Percentiles rank a stretch among this genome's conserved stretches.
Conservation (phyloP, 305 asterid species). For the Euphrasia arctica region DNA sequence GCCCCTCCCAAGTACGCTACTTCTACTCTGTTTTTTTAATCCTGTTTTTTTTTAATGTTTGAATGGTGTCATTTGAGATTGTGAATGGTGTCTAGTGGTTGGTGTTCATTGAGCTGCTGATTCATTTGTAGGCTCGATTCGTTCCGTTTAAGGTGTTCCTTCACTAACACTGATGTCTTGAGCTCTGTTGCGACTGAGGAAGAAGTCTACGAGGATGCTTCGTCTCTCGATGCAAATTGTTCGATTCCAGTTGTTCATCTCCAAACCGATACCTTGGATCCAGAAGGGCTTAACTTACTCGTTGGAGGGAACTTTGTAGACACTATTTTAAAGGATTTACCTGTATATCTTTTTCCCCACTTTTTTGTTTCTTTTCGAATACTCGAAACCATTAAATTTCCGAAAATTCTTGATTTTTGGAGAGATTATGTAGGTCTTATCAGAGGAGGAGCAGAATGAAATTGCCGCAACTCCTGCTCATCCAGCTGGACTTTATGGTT, state of each 20-base stretch:
- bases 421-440: conserved; percentile 56
- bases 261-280: conserved; percentile 61
- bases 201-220: conserved; percentile 45
- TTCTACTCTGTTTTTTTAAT: conserved; percentile 2
- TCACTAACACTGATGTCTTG: conserved; percentile 57
- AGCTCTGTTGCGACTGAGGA: conserved; percentile 42
- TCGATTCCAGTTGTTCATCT: conserved; percentile 59
- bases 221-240: conserved; percentile 48
- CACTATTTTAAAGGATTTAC: conserved; percentile 76
- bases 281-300: conserved; percentile 69
- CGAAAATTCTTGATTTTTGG: conserved; percentile 23
- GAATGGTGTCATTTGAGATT: conserved; percentile 1
- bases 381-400: conserved; percentile 10
- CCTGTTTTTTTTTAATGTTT: conserved; percentile 5
- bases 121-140: conserved; percentile 47
- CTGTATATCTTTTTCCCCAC: conserved; percentile 41
- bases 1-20: conserved; percentile 41
- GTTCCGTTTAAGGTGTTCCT: conserved; percentile 56
- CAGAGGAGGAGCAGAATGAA: conserved; percentile 84
- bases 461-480: conserved; percentile 98
- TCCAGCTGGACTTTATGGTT: conserved; percentile 90
- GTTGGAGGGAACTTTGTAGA: conserved; percentile 57
- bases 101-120: conserved; percentile 18
- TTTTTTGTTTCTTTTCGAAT: neutral
- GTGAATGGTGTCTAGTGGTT: neutral